A percentile compares a stretch with the other conserved stretches of the same genome.
Conservation (phyloP, 1,284 basidiomycete species). For the Rhodotorula sp. region DNA sequence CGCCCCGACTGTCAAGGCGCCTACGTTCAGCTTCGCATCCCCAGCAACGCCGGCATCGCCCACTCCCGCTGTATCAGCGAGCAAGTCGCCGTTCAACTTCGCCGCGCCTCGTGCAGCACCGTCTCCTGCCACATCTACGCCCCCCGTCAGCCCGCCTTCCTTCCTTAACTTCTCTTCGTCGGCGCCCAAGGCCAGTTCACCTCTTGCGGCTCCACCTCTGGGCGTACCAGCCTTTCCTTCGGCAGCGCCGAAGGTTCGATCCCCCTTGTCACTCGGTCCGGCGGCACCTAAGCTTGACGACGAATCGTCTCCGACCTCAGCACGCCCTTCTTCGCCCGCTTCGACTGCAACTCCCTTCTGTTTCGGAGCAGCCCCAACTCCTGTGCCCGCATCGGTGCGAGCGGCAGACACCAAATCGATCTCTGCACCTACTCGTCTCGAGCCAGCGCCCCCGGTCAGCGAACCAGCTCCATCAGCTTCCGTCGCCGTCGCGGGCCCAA, state of each 20-base stretch:
- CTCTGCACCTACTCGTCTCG: too few species aligned
- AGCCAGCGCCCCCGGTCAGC: too few species aligned
- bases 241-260: neutral
- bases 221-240: neutral
- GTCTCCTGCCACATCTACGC: neutral
- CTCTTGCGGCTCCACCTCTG: conserved; percentile 14
- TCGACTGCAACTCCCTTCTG: neutral
- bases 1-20: neutral
- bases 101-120: neutral
- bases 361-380: neutral
- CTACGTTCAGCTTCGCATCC: conserved; percentile 21
- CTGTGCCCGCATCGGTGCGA: neutral
- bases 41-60: conserved; percentile 1
- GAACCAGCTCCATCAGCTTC: conserved; percentile 17
- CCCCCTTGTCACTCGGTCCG: neutral
- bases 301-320: neutral
- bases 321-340: conserved; percentile 9
- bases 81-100: conserved; percentile 17
- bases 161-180: conserved; percentile 33
- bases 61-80: neutral
- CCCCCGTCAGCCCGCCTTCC: neutral
- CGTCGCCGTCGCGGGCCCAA: conserved; percentile 22
- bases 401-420: neutral
- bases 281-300: neutral
- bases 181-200: conserved; percentile 24